Conservation (phyloP, 2,329 filamentous ascomycete genomes). For the Cladophialophora carrionii region DNA sequence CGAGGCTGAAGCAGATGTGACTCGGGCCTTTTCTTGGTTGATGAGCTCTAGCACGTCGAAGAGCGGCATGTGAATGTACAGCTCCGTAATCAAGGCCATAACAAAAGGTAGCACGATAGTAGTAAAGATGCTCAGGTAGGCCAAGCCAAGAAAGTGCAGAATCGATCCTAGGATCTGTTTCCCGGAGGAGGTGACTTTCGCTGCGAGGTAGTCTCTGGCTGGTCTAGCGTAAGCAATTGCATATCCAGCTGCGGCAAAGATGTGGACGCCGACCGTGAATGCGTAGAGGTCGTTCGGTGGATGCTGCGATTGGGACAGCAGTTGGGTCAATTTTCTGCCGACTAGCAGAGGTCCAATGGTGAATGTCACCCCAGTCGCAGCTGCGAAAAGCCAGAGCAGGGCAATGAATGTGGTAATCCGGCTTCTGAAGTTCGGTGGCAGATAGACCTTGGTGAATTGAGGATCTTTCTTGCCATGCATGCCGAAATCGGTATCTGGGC, state of each 20-base stretch:
- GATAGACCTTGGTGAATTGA: constrained; percentile 72
- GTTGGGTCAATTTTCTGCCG: constrained; percentile 76
- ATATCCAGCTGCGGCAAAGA: constrained; percentile 72
- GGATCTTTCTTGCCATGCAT: constrained; percentile 63
- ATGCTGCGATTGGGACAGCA: constrained; percentile 70
- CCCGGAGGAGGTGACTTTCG: constrained; percentile 26
- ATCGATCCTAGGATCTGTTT: constrained; percentile 30
- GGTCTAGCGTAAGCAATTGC: constrained; percentile 55
- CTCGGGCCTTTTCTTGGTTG: constrained; percentile 15
- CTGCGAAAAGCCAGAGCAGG: constrained; percentile 91
- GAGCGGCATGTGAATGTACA: constrained; percentile 85
- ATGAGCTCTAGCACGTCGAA: constrained; percentile 68
- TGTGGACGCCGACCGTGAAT: constrained; percentile 86
- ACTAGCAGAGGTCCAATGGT: constrained; percentile 86
- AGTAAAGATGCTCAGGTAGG: constrained; percentile 76
- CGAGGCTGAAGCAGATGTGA: background rate
- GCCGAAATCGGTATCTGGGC: constrained; percentile 57
- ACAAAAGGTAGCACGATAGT: constrained; percentile 79
- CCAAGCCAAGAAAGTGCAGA: constrained; percentile 55
- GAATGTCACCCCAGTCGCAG: constrained; percentile 78
- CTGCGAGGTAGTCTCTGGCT: constrained; percentile 18
- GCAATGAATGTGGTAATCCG: constrained; percentile 85
- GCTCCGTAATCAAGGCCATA: constrained; percentile 77
- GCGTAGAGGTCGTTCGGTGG: constrained; percentile 94
- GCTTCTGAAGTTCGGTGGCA: constrained; percentile 80